These are phyloP conservation scores for Penicillium riverlandense DNA, from an alignment of 495 filamentous ascomycete species.

Conservation along the genomic window DNA sequence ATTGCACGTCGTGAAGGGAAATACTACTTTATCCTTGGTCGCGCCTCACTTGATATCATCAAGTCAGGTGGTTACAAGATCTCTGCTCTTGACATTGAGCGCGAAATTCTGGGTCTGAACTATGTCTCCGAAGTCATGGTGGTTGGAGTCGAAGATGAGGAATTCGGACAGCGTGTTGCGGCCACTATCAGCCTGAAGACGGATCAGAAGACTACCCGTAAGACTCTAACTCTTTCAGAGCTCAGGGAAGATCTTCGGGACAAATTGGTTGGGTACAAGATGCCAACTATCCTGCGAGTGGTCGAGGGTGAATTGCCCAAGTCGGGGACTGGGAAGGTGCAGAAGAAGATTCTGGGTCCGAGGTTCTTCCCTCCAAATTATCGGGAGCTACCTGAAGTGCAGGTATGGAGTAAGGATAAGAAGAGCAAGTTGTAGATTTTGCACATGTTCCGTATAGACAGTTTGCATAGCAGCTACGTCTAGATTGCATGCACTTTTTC, in stretches of 20 bases:
- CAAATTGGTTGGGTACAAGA: slow-evolving; percentile 37
- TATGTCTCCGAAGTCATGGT: slow-evolving; percentile 39
- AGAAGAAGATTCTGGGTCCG: slow-evolving; percentile 43
- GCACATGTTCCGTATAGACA: background rate
- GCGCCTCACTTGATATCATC: slow-evolving; percentile 39
- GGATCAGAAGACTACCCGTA: slow-evolving; percentile 9
- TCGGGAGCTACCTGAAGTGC: slow-evolving; percentile 22
- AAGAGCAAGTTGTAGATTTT: slow-evolving; percentile 8
- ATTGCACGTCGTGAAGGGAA: slow-evolving; percentile 38
- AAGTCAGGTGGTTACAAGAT: slow-evolving; percentile 42
- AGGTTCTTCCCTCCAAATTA: slow-evolving; percentile 35
- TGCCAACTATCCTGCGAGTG: slow-evolving; percentile 39
- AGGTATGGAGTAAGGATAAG: slow-evolving; percentile 26
- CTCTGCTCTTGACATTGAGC: slow-evolving; percentile 36
- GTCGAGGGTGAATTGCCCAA: slow-evolving; percentile 41
- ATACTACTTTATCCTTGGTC: slow-evolving; percentile 42
- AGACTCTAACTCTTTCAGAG: slow-evolving; percentile 23
- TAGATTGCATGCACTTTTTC: too few relatives aligned
- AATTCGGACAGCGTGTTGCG: slow-evolving; percentile 45
- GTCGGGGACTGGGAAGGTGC: slow-evolving; percentile 40
- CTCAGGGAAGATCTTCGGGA: slow-evolving; percentile 33
- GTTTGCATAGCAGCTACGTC: too few relatives aligned
- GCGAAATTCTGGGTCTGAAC: slow-evolving; percentile 29
- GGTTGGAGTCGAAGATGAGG: slow-evolving; percentile 36
- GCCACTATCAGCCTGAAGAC: slow-evolving; percentile 32